phyloP scores from a whole-genome alignment of 2,329 filamentous ascomycete species.

The Colletotrichum eremochloae region DNA sequence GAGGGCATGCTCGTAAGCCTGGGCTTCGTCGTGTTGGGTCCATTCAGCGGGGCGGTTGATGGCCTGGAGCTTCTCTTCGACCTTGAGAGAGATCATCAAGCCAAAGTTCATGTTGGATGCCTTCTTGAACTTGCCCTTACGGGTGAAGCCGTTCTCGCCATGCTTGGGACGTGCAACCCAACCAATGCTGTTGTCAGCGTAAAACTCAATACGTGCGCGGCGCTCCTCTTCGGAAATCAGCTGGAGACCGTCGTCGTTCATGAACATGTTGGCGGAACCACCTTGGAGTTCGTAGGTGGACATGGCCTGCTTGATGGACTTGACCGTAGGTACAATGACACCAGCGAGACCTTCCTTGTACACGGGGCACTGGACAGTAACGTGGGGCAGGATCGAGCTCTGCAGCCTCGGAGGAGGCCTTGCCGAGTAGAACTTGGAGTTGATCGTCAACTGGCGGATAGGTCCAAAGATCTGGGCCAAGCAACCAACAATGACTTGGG shows the following conservation, averaged over 20 bases:
- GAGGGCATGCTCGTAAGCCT: conserved; percentile 75
- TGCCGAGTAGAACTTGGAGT: conserved; percentile 87
- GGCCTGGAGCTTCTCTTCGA: conserved; percentile 75
- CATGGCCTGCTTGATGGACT: conserved; percentile 82
- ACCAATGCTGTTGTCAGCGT: conserved; percentile 76
- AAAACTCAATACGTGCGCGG: conserved; percentile 75
- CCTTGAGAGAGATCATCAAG: conserved; percentile 75
- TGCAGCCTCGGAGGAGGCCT: conserved; percentile 74
- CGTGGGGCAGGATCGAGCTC: conserved; percentile 71
- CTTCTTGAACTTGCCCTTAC: conserved; percentile 77
- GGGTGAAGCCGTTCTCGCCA: conserved; percentile 72
- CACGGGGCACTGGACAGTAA: conserved; percentile 88
- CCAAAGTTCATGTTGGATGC: conserved; percentile 81
- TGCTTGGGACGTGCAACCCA: conserved; percentile 77
- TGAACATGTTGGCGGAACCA: conserved; percentile 82
- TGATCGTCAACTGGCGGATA: conserved; percentile 77
- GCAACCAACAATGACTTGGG: conserved; percentile 82
- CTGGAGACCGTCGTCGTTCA: conserved; percentile 82
- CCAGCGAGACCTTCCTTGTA: conserved; percentile 85
- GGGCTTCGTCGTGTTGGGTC: conserved; percentile 77
- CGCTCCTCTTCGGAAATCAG: conserved; percentile 73
- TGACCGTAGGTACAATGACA: conserved; percentile 83
- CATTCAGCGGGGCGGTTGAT: conserved; percentile 71
- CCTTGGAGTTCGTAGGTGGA: conserved; percentile 83
- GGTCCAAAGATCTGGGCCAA: conserved; percentile 83